phyloP scores from a whole-genome alignment of 2,329 filamentous ascomycete genomes.

The Aspergillus candidus region DNA sequence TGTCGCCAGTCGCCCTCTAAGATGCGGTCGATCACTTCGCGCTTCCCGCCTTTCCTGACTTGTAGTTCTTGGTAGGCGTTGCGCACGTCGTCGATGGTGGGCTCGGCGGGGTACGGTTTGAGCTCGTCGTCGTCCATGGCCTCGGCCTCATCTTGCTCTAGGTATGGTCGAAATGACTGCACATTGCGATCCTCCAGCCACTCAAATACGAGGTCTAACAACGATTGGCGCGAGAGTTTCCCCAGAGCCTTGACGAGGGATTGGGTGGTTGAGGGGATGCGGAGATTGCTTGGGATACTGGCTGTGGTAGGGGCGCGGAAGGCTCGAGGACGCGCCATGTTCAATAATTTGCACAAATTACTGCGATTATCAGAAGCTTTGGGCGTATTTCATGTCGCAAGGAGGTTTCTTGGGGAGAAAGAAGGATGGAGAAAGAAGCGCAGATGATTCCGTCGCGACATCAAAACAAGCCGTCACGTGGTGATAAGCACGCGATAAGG shows the following conservation, averaged over 20 bases:
- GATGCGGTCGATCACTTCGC: slow-evolving; percentile 51
- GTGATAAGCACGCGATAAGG: neutral
- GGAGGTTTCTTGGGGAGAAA: neutral
- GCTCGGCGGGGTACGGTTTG: slow-evolving; percentile 63
- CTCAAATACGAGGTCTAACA: slow-evolving; percentile 65
- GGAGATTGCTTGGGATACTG: slow-evolving; percentile 64
- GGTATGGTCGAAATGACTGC: slow-evolving; percentile 54
- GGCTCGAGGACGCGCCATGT: slow-evolving; percentile 27
- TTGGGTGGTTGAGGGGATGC: slow-evolving; percentile 59
- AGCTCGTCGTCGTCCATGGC: slow-evolving; percentile 53
- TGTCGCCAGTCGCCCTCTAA: slow-evolving; percentile 53
- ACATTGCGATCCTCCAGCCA: slow-evolving; percentile 69
- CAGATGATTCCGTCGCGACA: neutral
- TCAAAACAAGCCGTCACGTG: slow-evolving; percentile 2
- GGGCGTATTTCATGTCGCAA: too few relatives aligned
- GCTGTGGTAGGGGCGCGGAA: slow-evolving; percentile 60
- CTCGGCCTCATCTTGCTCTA: slow-evolving; percentile 45
- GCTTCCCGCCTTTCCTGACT: slow-evolving; percentile 47
- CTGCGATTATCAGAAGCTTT: too few relatives aligned
- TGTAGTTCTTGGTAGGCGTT: slow-evolving; percentile 59
- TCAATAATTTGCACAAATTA: neutral
- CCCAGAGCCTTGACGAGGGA: slow-evolving; percentile 61
- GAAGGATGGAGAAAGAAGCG: neutral
- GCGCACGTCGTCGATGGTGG: slow-evolving; percentile 60
- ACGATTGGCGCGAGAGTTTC: slow-evolving; percentile 64